Base-by-base conservation (phyloP, 2,329 filamentous ascomycete species). In the Meredithiella fracta region DNA sequence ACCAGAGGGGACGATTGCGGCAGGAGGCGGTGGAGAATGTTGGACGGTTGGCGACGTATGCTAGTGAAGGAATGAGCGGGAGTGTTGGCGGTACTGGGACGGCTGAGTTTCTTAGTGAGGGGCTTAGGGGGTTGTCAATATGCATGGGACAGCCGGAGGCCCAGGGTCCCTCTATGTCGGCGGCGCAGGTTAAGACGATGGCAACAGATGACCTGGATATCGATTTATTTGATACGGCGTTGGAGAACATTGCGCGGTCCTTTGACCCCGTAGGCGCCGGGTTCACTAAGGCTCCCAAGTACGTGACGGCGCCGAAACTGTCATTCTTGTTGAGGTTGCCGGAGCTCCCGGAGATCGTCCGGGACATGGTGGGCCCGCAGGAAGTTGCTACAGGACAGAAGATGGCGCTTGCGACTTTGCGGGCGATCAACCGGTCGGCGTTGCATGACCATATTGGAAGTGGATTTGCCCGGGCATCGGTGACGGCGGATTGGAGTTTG, bases 161-260 rank as follows among this genome's bases (percentile, higher is more conserved):
- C 2, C 23, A 50, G 29, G 11, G 29, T 34, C 11, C 29, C 29
- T 34, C 29, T 34, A 11, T 11, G 29, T 11, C 29, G 11, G 11
- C 11, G 29, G 20, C 15, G 17, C 40, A n/a, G 40, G 5, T 20
- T 4, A 22, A 17, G 8, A 22, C 15, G 2, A 40, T 17, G 11
- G 70, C 69, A 6, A 75, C 80, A 3, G 86, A 88, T 61, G 82
- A 84, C 42, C 70, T 97, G 42, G 92, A 97, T 62, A 72, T 98
- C 56, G 92, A 97, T 62, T 75, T 96, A 61, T 71, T 98, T 8
- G 92, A 97, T 64, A 90, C 96, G 65, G 90, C 90, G 0, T 91
- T 86, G 62, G 77, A 80, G 25, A 80, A 92, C 62, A 92, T 94
- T 62, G 79, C 79, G 14, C 76, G 77, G 34, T 86, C 86, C n/a